Conservation (phyloP, 768 basidiomycete genomes). For the Trametes sanguinea region DNA sequence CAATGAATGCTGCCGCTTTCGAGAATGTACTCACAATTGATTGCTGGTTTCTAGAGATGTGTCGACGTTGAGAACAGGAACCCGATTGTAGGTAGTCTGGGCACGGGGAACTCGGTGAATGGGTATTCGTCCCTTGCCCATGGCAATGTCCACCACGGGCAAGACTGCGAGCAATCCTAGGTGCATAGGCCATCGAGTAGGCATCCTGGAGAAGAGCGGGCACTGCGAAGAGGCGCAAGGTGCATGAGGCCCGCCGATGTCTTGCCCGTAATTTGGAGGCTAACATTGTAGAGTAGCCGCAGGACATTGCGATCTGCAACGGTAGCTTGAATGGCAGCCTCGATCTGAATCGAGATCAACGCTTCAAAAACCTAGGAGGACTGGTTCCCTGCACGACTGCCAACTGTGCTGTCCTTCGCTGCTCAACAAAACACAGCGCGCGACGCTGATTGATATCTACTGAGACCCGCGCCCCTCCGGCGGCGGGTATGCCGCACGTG, state of each 20-base stretch:
- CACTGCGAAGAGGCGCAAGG: no score
- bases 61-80: conserved; percentile 5
- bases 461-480: not conserved
- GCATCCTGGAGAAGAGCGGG: not conserved
- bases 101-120: conserved; percentile 21
- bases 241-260: no score
- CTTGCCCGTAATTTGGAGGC: not conserved
- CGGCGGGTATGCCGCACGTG: not conserved
- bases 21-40: conserved; percentile 30
- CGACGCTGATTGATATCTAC: not conserved
- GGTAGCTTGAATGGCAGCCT: no score
- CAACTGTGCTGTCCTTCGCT: no score
- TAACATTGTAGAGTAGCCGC: not conserved
- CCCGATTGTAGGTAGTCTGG: not conserved
- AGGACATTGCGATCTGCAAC: no score
- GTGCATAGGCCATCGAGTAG: not conserved
- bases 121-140: conserved; percentile 13
- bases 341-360: no score
- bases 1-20: not conserved
- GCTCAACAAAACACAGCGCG: not conserved
- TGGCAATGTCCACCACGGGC: not conserved
- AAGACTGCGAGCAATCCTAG: not conserved
- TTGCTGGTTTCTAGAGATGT: conserved; percentile 19
- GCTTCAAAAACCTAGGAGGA: no score
- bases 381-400: no score